These are phyloP conservation scores for Fusarium buharicum DNA, from an alignment of 2,329 filamentous ascomycete species.

Conservation along the genomic window DNA sequence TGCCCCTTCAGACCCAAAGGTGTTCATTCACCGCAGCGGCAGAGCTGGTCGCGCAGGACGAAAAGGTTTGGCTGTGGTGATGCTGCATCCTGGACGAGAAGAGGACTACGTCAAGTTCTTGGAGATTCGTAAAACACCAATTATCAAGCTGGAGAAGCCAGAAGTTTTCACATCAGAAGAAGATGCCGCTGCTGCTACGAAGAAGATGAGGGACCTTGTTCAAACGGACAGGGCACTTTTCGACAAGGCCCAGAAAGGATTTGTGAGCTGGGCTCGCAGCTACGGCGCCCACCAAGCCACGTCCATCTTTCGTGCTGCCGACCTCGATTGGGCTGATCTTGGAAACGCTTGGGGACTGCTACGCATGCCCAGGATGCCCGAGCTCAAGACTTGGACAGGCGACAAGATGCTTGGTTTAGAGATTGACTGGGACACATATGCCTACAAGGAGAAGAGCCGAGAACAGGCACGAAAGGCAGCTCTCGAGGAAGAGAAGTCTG, in stretches of 20 bases:
- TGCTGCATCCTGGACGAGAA: slow-evolving; percentile 85
- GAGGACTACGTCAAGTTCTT: slow-evolving; percentile 92
- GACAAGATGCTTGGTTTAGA: slow-evolving; percentile 71
- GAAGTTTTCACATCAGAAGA: slow-evolving; percentile 65
- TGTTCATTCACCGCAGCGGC: slow-evolving; percentile 93
- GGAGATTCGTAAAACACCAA: slow-evolving; percentile 86
- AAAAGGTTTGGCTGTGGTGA: slow-evolving; percentile 83
- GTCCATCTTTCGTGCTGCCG: slow-evolving; percentile 86
- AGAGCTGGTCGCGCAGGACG: slow-evolving; percentile 90
- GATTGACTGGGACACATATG: slow-evolving; percentile 73
- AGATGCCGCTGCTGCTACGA: slow-evolving; percentile 67
- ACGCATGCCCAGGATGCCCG: slow-evolving; percentile 92
- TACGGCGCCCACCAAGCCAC: slow-evolving; percentile 92
- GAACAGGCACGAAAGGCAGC: slow-evolving; percentile 72
- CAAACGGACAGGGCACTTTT: slow-evolving; percentile 68
- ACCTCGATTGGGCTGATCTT: slow-evolving; percentile 86
- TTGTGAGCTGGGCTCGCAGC: slow-evolving; percentile 91
- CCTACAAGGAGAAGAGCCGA: slow-evolving; percentile 76
- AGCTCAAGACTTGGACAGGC: slow-evolving; percentile 78
- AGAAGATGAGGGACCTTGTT: slow-evolving; percentile 70
- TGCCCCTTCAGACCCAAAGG: slow-evolving; percentile 85
- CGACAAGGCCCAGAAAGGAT: slow-evolving; percentile 89
- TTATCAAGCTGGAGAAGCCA: slow-evolving; percentile 70
- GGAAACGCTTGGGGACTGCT: slow-evolving; percentile 87
- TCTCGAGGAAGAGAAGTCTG: slow-evolving; percentile 60